A percentile compares a stretch with the other conserved stretches of the same genome.
Conservation (phyloP, 2,329 filamentous ascomycete genomes). For the Drechslera avenae region DNA sequence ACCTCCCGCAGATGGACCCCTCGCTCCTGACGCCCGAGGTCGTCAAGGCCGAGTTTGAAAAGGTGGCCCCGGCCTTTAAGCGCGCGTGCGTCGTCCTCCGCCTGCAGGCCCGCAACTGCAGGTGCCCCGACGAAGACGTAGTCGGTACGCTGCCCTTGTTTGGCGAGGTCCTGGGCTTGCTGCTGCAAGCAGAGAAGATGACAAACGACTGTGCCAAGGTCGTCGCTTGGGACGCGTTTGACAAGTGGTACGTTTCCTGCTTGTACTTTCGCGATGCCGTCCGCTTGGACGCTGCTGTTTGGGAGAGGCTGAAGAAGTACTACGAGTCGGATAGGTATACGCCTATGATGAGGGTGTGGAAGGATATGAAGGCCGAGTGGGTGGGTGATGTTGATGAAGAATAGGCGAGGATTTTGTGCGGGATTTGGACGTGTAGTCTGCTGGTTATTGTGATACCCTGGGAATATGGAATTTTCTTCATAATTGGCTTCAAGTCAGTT, state of each 20-base stretch:
- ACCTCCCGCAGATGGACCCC: background rate
- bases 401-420: too few relatives aligned
- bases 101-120: background rate
- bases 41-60: constrained; percentile 1
- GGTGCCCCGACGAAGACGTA: background rate
- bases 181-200: background rate
- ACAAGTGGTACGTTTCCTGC: constrained; percentile 1
- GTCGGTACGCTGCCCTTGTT: background rate
- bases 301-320: background rate
- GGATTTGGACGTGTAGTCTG: background rate
- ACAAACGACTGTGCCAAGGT: background rate
- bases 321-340: background rate
- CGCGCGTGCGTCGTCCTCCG: constrained; percentile 3
- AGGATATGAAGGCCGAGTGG: background rate
- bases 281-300: background rate
- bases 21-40: background rate
- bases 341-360: background rate
- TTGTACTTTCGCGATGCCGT: background rate
- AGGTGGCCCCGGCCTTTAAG: background rate
- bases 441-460: background rate
- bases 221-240: background rate
- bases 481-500: too few relatives aligned
- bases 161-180: background rate
- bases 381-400: background rate
- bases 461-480: too few relatives aligned